A percentile compares a stretch with the other conserved stretches of the same genome.
phyloP scores from a whole-genome alignment of 768 basidiomycete species.

The Pulveroboletus sp. region DNA sequence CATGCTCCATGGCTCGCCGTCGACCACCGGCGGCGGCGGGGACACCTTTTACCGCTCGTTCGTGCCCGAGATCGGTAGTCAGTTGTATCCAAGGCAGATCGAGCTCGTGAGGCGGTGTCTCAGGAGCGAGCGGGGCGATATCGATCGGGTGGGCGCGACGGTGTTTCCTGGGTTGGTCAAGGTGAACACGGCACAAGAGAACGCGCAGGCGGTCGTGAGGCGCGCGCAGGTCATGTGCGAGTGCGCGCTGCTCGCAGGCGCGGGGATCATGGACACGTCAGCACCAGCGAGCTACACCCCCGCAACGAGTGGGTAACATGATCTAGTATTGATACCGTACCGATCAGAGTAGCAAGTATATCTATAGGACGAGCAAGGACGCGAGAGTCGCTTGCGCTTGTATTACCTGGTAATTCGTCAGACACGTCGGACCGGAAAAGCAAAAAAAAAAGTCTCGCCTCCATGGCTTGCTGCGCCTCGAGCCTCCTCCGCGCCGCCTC shows the following conservation, averaged over 20 bases:
- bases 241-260: constrained; percentile 53
- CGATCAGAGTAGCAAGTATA: constrained; percentile 4
- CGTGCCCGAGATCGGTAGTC: constrained; percentile 75
- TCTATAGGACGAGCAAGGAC: constrained; percentile 70
- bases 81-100: constrained; percentile 72
- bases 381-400: constrained; percentile 81
- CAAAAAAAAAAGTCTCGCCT: constrained; percentile 42
- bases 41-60: constrained; percentile 86
- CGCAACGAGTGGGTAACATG: constrained; percentile 4
- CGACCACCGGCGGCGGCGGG: constrained; percentile 37
- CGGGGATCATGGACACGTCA: neutral
- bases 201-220: constrained; percentile 68
- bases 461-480: constrained; percentile 89
- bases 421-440: constrained; percentile 10
- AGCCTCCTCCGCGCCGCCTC: constrained; percentile 81
- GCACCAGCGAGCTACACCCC: no score
- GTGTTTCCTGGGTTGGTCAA: constrained; percentile 89
- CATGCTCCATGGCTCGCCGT: constrained; percentile 75
- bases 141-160: constrained; percentile 75
- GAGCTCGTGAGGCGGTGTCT: constrained; percentile 82
- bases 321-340: constrained; percentile 24
- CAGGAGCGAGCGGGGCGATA: constrained; percentile 68
- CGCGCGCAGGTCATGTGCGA: constrained; percentile 86
- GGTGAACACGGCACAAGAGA: constrained; percentile 48
- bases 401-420: constrained; percentile 78